Percentiles rank a stretch among this genome's conserved stretches.
phyloP scores from a whole-genome alignment of 768 basidiomycete genomes.

The Kwoniella shandongensis region DNA sequence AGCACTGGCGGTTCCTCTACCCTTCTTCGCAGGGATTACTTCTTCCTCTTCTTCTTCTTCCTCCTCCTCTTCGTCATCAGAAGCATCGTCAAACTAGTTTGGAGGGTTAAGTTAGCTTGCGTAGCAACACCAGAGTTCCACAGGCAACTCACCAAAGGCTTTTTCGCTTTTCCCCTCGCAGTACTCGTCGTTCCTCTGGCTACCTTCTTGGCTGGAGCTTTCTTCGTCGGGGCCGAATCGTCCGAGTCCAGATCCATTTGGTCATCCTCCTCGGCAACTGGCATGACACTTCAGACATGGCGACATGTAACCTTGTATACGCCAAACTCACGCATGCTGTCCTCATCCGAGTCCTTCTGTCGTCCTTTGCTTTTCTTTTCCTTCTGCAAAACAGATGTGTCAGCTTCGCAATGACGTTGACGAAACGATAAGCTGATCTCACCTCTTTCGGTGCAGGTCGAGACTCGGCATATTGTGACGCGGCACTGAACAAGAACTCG shows the following conservation, averaged over 20 bases:
- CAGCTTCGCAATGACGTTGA: neutral
- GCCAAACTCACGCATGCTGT: slow-evolving; percentile 49
- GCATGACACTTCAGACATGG: slow-evolving; percentile 54
- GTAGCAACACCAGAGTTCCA: neutral
- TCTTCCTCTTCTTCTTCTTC: slow-evolving; percentile 48
- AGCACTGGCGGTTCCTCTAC: slow-evolving; percentile 20
- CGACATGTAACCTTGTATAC: neutral
- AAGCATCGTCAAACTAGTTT: slow-evolving; percentile 35
- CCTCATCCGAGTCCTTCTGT: slow-evolving; percentile 40
- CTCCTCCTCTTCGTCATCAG: slow-evolving; percentile 42
- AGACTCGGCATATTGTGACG: slow-evolving; percentile 30
- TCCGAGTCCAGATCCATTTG: slow-evolving; percentile 57
- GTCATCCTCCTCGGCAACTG: slow-evolving; percentile 73
- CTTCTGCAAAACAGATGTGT: neutral
- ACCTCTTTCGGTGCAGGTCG: slow-evolving; percentile 55
- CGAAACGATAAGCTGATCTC: neutral
- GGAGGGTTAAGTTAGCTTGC: neutral
- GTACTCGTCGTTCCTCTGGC: slow-evolving; percentile 46
- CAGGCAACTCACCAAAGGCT: slow-evolving; percentile 40
- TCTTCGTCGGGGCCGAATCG: slow-evolving; percentile 60
- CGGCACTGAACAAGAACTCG: slow-evolving; percentile 22
- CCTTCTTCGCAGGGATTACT: slow-evolving; percentile 30
- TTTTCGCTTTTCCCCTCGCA: slow-evolving; percentile 30
- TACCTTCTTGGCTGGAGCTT: slow-evolving; percentile 39
- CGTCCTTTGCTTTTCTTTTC: slow-evolving; percentile 32